These are phyloP conservation scores for Suzukiozyma palmioleophila DNA, from an alignment of 1,139 yeast genomes.

Conservation along the genomic window DNA sequence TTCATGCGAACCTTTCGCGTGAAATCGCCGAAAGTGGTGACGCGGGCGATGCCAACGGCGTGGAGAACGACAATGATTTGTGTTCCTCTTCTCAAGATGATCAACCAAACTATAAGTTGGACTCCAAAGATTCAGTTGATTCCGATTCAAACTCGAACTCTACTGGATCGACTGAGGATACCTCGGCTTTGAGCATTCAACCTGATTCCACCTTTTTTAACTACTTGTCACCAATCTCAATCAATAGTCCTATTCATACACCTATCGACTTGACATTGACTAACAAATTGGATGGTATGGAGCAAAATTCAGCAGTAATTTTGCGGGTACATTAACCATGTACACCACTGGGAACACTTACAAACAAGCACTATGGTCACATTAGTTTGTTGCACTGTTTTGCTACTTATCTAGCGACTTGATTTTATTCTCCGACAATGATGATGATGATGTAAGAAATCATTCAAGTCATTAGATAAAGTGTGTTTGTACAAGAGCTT, in stretches of 20 bases:
- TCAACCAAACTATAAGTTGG: neutral
- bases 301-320: slow-evolving; percentile 52
- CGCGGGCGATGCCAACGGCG: neutral
- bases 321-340: slow-evolving; percentile 16
- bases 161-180: neutral
- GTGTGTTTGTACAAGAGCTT: too few species aligned
- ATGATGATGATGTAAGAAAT: neutral
- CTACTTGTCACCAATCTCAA: slow-evolving; percentile 41
- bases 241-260: slow-evolving; percentile 38
- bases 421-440: neutral
- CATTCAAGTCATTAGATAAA: neutral
- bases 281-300: slow-evolving; percentile 34
- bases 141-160: neutral
- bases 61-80: neutral
- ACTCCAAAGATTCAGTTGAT: neutral
- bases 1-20: slow-evolving; percentile 23
- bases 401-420: neutral
- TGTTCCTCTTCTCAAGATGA: neutral
- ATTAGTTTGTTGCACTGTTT: slow-evolving; percentile 1
- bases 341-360: slow-evolving; percentile 1
- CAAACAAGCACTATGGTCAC: neutral
- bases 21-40: neutral
- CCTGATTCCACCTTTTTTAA: slow-evolving; percentile 21
- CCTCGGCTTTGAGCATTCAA: neutral
- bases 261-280: slow-evolving; percentile 39